Evolutionary conservation across 306 rosid genomes (phyloP).

Genomic region (Herpetospermum pedunculosum): DNA sequence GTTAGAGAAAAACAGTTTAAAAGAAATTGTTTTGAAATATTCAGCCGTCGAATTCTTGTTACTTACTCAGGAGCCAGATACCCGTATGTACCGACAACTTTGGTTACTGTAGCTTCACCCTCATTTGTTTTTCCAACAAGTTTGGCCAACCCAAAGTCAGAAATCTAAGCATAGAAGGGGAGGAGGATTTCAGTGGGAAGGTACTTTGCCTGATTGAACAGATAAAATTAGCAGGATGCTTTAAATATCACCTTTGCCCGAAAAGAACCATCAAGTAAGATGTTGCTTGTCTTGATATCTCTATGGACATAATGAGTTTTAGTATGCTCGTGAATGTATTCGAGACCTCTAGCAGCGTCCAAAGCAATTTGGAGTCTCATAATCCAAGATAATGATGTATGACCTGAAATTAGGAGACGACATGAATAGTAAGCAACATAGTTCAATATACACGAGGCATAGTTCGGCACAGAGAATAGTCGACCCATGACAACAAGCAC

Average conservation of each 20-base stretch:
- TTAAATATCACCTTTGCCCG: conserved; percentile 60
- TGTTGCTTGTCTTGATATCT: conserved; percentile 96
- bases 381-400: conserved; percentile 92
- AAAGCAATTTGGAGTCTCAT: conserved; percentile 89
- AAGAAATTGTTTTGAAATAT: not conserved
- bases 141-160: conserved; percentile 96
- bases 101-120: conserved; percentile 71
- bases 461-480: not conserved
- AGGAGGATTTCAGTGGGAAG: not conserved
- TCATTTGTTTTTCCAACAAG: conserved; percentile 68
- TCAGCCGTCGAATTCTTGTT: not conserved
- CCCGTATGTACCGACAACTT: conserved; percentile 96
- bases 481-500: not conserved
- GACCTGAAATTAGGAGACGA: conserved; percentile 31
- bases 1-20: conserved; percentile 1
- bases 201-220: conserved; percentile 7
- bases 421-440: not conserved
- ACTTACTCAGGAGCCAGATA: conserved; percentile 98
- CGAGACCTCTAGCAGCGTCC: conserved; percentile 96
- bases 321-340: conserved; percentile 95
- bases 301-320: conserved; percentile 90
- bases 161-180: conserved; percentile 42
- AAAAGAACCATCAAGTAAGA: conserved; percentile 75
- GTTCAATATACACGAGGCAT: not conserved
- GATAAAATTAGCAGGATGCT: not conserved